Evolutionary conservation across 768 basidiomycete genomes (phyloP), one percentile per base, ranked within the genome.

Genomic region (Collybia nuda): DNA sequence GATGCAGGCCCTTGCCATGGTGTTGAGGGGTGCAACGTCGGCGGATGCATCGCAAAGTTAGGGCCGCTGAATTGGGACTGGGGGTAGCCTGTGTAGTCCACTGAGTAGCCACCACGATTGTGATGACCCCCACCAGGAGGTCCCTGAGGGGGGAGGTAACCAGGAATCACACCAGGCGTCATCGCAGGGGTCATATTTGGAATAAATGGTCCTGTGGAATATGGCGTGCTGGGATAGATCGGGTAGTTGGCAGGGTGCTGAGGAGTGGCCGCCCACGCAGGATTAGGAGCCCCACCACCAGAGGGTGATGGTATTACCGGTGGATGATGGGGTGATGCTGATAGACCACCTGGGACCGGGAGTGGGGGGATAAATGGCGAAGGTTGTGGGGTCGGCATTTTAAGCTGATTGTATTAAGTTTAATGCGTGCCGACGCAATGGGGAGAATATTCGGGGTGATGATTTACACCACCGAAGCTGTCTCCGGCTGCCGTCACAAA

Each of bases 281-380:
- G 63, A 6, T 61, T 50, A 14, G 50, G 48, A 2, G 67, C 64
- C 18, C 57, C 55, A 15, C 56, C 57, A 23, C 26, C 22, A 18
- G 54, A 48, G 21, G 47, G 51, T 3, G 63, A 40, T 26, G 71
- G 73, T 26, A 72, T 56, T n/a, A 61, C 56, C 3, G 73, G 73
- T 26, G 72, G 70, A 15, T 64, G 68, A 11, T 57, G 61, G 38
- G 56, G 21, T 24, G 54, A 47, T 17, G 63, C 66, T 19, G 39
- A 35, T 62, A 72, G 18, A 61, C 67, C n/a, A 22, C 54, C 49
- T 21, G 73, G 73, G 37, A 70, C 58, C 56, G 63, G 51, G 58
- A 75, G 42, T 48, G 74, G 62, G 53, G 76, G 63, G 36, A 71
- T 67, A 46, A 69, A 69, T 21, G 68, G 68, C 14, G 66, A 62